A percentile compares a stretch with the other conserved stretches of the same genome.
Evolutionary conservation across 139 green algal genomes (phyloP).

Genomic region (Tetradesmus lagerheimii): DNA sequence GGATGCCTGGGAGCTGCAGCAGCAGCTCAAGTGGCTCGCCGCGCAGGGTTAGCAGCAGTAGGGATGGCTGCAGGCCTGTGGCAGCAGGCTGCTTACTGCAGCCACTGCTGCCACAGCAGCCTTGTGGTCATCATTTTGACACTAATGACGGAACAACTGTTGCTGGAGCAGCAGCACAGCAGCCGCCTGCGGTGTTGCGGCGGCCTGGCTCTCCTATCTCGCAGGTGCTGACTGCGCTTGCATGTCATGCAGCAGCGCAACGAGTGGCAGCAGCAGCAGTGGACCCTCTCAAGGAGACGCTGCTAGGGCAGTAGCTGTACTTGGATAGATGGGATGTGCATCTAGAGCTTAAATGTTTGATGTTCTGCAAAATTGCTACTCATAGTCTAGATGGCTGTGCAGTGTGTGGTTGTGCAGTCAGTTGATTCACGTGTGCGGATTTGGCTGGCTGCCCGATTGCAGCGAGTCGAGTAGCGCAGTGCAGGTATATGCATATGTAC

Average conservation of each 20-base stretch:
- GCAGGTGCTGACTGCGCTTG: background rate
- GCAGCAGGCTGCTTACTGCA: conserved; percentile 3
- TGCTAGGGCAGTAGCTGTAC: background rate
- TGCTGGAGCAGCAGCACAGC: background rate
- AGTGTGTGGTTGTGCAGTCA: no score
- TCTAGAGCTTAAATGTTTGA: no score
- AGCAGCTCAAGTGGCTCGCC: background rate
- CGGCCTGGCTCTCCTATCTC: background rate
- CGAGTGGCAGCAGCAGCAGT: background rate
- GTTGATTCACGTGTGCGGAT: no score
- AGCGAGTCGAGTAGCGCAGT: no score
- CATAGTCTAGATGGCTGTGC: no score
- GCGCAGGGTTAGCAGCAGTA: background rate
- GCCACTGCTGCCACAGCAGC: conserved; percentile 20
- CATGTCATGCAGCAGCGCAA: conserved; percentile 5
- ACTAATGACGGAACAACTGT: background rate
- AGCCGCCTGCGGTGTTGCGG: background rate
- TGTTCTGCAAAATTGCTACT: no score
- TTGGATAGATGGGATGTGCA: no score
- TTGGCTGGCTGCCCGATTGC: no score
- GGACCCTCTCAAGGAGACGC: background rate
- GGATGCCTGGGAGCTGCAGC: background rate
- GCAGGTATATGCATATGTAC: no score
- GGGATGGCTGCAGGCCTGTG: background rate
- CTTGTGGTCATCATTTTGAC: background rate